These are phyloP conservation scores for Pseudomonodictys pantanalensis DNA, from an alignment of 495 filamentous ascomycete genomes.

Conservation along the genomic window DNA sequence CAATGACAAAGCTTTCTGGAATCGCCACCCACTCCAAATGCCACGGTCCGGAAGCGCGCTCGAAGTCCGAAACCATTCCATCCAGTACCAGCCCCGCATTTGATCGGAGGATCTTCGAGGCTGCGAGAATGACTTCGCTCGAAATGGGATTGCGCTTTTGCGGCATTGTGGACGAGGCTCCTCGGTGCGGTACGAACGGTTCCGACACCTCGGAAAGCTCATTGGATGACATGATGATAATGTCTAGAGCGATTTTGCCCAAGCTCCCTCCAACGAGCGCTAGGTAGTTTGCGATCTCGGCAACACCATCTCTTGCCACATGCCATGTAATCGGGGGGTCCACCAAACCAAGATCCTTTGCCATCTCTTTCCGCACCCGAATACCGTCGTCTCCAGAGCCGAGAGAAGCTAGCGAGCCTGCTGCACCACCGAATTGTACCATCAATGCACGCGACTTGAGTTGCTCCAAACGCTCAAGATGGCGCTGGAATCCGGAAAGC, in stretches of 20 bases:
- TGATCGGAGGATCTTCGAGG: constrained; percentile 50
- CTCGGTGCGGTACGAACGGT: constrained; percentile 54
- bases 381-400: constrained; percentile 44
- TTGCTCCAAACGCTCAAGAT: constrained; percentile 44
- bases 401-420: constrained; percentile 48
- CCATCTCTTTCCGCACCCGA: constrained; percentile 45
- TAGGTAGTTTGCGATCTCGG: constrained; percentile 52
- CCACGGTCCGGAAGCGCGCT: constrained; percentile 54
- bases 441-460: constrained; percentile 42
- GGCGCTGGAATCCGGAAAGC: constrained; percentile 47
- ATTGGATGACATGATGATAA: constrained; percentile 57
- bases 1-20: constrained; percentile 52
- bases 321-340: constrained; percentile 50
- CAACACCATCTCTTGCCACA: constrained; percentile 49
- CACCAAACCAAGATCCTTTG: constrained; percentile 35
- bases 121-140: constrained; percentile 52
- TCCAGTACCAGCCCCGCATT: constrained; percentile 52
- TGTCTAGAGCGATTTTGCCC: constrained; percentile 53
- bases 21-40: constrained; percentile 56
- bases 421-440: constrained; percentile 51
- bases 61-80: constrained; percentile 55
- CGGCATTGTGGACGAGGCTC: constrained; percentile 55
- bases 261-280: constrained; percentile 50
- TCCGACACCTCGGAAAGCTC: constrained; percentile 55
- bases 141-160: constrained; percentile 57